These are phyloP conservation scores for Tolypocladium tundrense DNA, from an alignment of 2,329 filamentous ascomycete species.

Conservation along the genomic window DNA sequence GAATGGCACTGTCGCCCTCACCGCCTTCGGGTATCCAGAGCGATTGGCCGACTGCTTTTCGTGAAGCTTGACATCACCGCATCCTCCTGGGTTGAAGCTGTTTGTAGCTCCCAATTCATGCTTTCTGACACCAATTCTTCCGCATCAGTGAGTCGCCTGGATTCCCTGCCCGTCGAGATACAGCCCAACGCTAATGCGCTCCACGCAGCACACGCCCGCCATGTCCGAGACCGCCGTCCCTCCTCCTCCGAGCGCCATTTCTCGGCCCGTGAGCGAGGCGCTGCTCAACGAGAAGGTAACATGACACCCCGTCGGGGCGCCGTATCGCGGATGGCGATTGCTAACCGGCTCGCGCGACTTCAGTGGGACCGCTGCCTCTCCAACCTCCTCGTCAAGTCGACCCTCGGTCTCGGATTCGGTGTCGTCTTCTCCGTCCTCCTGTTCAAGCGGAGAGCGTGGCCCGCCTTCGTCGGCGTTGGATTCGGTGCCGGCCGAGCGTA, in stretches of 20 bases:
- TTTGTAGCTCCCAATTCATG: conserved; percentile 13
- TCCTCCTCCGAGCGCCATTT: conserved; percentile 52
- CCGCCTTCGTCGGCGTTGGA: conserved; percentile 85
- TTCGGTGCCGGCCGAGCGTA: conserved; percentile 95
- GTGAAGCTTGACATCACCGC: conserved; percentile 24
- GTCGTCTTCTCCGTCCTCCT: conserved; percentile 97
- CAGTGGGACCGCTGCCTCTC: conserved; percentile 99
- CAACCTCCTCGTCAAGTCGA: conserved; percentile 92
- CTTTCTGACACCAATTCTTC: conserved; percentile 5
- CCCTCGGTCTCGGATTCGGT: conserved; percentile 91
- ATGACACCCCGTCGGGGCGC: not conserved
- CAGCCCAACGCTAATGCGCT: not conserved
- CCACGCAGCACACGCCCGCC: conserved; percentile 12
- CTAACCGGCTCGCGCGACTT: not conserved
- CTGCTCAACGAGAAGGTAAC: conserved; percentile 97
- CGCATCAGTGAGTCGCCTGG: conserved; percentile 1
- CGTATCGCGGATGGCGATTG: not conserved
- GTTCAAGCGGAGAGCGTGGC: conserved; percentile 97
- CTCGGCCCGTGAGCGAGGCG: conserved; percentile 90
- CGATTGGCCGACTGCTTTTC: conserved; percentile 26
- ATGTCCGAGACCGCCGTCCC: conserved; percentile 44
- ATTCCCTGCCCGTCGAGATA: not conserved
- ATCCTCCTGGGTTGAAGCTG: conserved; percentile 17
- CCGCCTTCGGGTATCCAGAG: conserved; percentile 31
- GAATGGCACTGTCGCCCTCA: conserved; percentile 18